Conservation (phyloP, 768 basidiomycete genomes). For the Russula vinacea region DNA sequence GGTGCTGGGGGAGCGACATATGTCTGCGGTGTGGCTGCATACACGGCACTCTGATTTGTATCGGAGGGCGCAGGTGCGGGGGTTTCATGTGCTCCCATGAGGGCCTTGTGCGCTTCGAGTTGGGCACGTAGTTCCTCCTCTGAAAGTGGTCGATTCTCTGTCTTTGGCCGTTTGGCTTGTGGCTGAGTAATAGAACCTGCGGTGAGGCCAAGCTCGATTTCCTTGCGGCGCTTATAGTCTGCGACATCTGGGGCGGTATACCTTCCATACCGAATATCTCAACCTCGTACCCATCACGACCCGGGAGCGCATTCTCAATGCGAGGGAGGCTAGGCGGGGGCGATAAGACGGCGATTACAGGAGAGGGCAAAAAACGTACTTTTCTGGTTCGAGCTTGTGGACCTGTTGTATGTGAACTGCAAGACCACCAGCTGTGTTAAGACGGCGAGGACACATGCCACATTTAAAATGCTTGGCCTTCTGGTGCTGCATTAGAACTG, state of each 20-base stretch:
- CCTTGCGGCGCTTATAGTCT: slow-evolving; percentile 94
- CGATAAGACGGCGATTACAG: slow-evolving; percentile 19
- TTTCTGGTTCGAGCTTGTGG: slow-evolving; percentile 96
- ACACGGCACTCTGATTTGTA: slow-evolving; percentile 55
- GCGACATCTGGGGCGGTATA: slow-evolving; percentile 88
- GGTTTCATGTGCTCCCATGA: slow-evolving; percentile 69
- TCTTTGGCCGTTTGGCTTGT: slow-evolving; percentile 75
- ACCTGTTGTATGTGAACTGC: slow-evolving; percentile 99
- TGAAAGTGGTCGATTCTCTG: slow-evolving; percentile 70
- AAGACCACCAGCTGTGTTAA: slow-evolving; percentile 96
- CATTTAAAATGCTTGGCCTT: slow-evolving; percentile 99
- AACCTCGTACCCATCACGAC: slow-evolving; percentile 95
- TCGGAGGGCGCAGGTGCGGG: slow-evolving; percentile 41
- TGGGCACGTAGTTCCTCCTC: slow-evolving; percentile 84
- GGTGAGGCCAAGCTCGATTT: slow-evolving; percentile 84
- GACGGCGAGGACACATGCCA: slow-evolving; percentile 86
- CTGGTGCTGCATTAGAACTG: slow-evolving; percentile 98
- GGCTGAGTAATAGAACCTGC: slow-evolving; percentile 81
- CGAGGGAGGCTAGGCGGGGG: slow-evolving; percentile 57
- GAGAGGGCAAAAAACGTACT: slow-evolving; percentile 34
- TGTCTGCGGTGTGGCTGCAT: slow-evolving; percentile 69
- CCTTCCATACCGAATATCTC: slow-evolving; percentile 99
- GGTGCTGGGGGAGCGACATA: slow-evolving; percentile 50
- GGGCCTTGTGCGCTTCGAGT: slow-evolving; percentile 82
- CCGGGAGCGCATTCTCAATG: slow-evolving; percentile 94